phyloP scores from a whole-genome alignment of 768 basidiomycete genomes.

The Mycena floridula region DNA sequence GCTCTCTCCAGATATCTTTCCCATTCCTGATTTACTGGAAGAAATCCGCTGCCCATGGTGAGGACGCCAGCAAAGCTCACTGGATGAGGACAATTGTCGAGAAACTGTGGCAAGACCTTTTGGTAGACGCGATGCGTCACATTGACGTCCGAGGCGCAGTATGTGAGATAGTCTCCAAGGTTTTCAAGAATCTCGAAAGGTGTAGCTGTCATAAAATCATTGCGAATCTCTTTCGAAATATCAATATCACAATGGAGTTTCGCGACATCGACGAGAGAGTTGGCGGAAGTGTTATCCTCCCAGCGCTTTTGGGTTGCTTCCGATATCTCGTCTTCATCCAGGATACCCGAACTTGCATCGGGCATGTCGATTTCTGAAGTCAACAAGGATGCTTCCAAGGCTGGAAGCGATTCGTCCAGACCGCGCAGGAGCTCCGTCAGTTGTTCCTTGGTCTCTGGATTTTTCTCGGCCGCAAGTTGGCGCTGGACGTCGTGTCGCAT shows the following conservation, averaged over 20 bases:
- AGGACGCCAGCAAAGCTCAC: constrained; percentile 89
- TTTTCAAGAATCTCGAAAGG: constrained; percentile 60
- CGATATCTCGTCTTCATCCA: constrained; percentile 35
- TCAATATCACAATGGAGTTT: constrained; percentile 80
- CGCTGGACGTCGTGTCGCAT: constrained; percentile 37
- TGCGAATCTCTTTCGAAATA: constrained; percentile 72
- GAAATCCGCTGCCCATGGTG: constrained; percentile 87
- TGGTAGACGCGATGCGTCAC: constrained; percentile 80
- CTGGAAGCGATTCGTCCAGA: constrained; percentile 33
- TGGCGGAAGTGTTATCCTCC: constrained; percentile 91
- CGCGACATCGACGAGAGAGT: constrained; percentile 90
- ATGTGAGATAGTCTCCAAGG: constrained; percentile 69
- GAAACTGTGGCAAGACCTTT: constrained; percentile 74
- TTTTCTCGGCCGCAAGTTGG: constrained; percentile 40
- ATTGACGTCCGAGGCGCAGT: constrained; percentile 81
- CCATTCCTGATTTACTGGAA: constrained; percentile 90
- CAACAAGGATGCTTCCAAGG: constrained; percentile 8
- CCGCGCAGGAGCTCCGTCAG: constrained; percentile 27
- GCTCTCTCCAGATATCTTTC: constrained; percentile 74
- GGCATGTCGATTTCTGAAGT: constrained; percentile 3
- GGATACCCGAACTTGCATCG: constrained; percentile 8
- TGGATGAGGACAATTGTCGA: constrained; percentile 81
- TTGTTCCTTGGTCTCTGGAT: constrained; percentile 39
- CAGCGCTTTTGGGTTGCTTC: constrained; percentile 52
- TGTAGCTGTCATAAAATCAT: constrained; percentile 66